Evolutionary conservation across 805 yeast species (phyloP), one percentile per base, ranked within the genome.

Genomic region (Kuraishia hungarica): DNA sequence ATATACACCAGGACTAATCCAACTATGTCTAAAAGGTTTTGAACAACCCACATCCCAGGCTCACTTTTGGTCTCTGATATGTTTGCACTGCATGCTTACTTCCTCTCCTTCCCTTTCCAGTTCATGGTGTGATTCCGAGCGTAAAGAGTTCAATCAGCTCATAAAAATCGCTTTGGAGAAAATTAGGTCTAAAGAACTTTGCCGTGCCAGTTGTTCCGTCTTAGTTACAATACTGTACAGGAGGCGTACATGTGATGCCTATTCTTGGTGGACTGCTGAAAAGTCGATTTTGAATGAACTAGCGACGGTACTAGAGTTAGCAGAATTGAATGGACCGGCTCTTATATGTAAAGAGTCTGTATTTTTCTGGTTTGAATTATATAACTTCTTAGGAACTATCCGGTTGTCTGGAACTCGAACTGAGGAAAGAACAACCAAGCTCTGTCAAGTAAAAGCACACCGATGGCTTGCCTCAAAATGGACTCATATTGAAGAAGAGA

Each of bases 321-420:
- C 87, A 0, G 86, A 81, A 50, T 69, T 83, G 0, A 80, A 78
- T 64, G 93, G 93, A 0, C 93, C 94, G 1, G 62, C 67, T 1
- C 23, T 58, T 1, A 53, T 84, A 1, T 72, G 76, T 51, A 69
- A 76, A 49, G 80, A 76, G 51, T 70, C 86, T 2, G 67, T 81
- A 28, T 59, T 63, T 15, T 80, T 86, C 58, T 86, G 92, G 92
- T 66, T 72, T 53, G 78, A 35, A 15, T 15, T 35, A 15, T 35
- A 35, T 35, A 10, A 13, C n/a, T 35, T 35, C 17, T 17, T 35
- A 15, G 43, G 43, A 15, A 35, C 17, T 35, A 15, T 8, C 5
- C 15, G 43, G 17, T 15, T 35, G 43, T 35, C 43, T 15, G 17
- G 43, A 19, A 68, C 67, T 39, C 63, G 63, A 1, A 64, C 72